phyloP scores from a whole-genome alignment of 2,329 filamentous ascomycete genomes.

The Aspergillus sp. region DNA sequence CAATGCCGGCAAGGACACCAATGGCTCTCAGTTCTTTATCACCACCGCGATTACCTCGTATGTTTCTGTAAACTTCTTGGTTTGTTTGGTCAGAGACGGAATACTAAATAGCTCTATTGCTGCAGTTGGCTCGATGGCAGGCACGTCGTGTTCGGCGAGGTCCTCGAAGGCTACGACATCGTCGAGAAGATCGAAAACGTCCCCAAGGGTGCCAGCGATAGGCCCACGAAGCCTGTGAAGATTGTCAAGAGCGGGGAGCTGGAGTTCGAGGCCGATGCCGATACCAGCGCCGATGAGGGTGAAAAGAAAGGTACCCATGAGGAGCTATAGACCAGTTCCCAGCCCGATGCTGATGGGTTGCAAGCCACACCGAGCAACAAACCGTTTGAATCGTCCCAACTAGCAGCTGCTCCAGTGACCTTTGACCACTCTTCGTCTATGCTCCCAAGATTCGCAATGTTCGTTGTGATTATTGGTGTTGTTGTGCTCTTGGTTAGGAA shows the following conservation, averaged over 20 bases:
- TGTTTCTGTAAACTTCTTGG: conserved; percentile 10
- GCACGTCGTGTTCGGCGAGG: conserved; percentile 72
- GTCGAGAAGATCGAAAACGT: conserved; percentile 69
- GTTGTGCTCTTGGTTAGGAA: conserved; percentile 23
- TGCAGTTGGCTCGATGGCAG: conserved; percentile 63
- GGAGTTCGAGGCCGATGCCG: conserved; percentile 41
- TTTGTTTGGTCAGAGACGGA: neutral
- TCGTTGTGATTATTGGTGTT: conserved; percentile 26
- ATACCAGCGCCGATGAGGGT: conserved; percentile 17
- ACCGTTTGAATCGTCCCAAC: conserved; percentile 17
- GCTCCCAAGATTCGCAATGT: conserved; percentile 23
- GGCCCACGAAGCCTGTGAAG: conserved; percentile 63
- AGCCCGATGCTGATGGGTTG: conserved; percentile 40
- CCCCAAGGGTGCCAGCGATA: conserved; percentile 61
- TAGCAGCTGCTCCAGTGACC: conserved; percentile 14
- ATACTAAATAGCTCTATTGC: conserved; percentile 11
- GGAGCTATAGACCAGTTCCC: conserved; percentile 60
- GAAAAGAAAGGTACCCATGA: conserved; percentile 66
- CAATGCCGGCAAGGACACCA: conserved; percentile 67
- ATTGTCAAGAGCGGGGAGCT: conserved; percentile 70
- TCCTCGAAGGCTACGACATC: conserved; percentile 62
- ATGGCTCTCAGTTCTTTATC: conserved; percentile 71
- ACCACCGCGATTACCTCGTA: conserved; percentile 63
- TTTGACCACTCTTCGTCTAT: conserved; percentile 19
- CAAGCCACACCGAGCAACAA: conserved; percentile 23